A percentile compares a stretch with the other conserved stretches of the same genome.
Evolutionary conservation across 257 asterid species (phyloP).

Genomic region (Primulina eburnea): DNA sequence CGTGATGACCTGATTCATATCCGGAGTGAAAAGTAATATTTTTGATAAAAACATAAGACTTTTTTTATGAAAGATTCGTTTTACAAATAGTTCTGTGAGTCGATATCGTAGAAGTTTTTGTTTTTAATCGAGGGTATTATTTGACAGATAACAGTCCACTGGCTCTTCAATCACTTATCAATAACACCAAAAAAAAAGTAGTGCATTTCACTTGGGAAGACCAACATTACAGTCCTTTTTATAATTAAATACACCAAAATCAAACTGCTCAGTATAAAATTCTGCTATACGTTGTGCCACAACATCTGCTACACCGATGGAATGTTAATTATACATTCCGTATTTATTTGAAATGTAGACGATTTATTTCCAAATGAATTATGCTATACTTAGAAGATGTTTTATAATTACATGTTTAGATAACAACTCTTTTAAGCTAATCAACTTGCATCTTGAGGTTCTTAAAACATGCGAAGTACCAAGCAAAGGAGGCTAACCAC

Average conservation of each 20-base stretch:
- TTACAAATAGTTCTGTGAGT: too few relatives aligned
- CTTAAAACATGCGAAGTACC: background rate
- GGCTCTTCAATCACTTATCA: too few relatives aligned
- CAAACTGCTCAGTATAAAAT: background rate
- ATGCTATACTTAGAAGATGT: too few relatives aligned
- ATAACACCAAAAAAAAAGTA: background rate
- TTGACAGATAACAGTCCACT: too few relatives aligned
- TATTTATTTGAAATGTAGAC: background rate
- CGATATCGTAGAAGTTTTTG: too few relatives aligned
- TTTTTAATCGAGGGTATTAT: too few relatives aligned
- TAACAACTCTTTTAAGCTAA: constrained; percentile 21
- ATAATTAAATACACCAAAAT: background rate
- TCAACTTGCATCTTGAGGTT: constrained; percentile 57
- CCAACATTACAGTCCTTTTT: background rate
- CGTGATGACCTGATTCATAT: too few relatives aligned
- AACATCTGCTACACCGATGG: background rate
- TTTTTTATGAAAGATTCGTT: too few relatives aligned
- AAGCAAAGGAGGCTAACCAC: too few relatives aligned
- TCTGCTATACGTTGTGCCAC: background rate
- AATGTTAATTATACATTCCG: background rate
- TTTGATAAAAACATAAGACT: too few relatives aligned
- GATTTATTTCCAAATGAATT: too few relatives aligned
- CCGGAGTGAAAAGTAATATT: too few relatives aligned
- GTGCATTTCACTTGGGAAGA: background rate
- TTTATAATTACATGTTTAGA: background rate